Conservation (phyloP, 805 yeast genomes). For the Barnettozyma californica region DNA sequence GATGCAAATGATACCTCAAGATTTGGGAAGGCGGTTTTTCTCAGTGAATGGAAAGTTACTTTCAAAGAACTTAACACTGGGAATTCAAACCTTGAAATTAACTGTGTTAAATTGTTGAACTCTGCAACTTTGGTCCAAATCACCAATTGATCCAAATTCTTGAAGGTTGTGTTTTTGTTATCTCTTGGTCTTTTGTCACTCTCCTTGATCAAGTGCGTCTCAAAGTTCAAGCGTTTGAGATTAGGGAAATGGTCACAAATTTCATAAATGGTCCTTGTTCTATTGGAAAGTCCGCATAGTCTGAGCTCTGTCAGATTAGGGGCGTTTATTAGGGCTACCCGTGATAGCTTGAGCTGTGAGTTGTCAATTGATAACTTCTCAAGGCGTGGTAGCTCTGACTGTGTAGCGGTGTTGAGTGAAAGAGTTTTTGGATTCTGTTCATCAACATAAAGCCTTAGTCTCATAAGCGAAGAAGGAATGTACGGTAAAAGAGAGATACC, state of each 20-base stretch:
- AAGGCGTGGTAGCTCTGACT: not conserved
- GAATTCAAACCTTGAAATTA: not conserved
- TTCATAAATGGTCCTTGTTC: conserved; percentile 1
- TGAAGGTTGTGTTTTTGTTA: not conserved
- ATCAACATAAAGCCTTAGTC: not conserved
- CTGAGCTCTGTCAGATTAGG: not conserved
- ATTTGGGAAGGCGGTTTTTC: not conserved
- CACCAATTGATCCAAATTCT: not conserved
- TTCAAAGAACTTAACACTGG: not conserved
- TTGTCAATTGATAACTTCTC: not conserved
- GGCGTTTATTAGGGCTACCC: not conserved
- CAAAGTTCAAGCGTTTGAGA: not conserved
- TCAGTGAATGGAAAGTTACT: not conserved
- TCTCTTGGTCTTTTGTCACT: conserved; percentile 1
- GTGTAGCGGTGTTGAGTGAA: not conserved
- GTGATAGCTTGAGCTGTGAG: not conserved
- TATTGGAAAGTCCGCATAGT: not conserved
- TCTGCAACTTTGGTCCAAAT: not conserved
- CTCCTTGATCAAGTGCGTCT: not conserved
- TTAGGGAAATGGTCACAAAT: conserved; percentile 1
- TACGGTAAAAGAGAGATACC: not conserved
- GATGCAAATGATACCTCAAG: not conserved
- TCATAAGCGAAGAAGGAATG: not conserved
- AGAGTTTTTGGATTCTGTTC: not conserved
- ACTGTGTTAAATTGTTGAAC: not conserved